These are phyloP conservation scores for Bruguiera sexangula DNA, from an alignment of 345 rosid species.

Conservation along the genomic window DNA sequence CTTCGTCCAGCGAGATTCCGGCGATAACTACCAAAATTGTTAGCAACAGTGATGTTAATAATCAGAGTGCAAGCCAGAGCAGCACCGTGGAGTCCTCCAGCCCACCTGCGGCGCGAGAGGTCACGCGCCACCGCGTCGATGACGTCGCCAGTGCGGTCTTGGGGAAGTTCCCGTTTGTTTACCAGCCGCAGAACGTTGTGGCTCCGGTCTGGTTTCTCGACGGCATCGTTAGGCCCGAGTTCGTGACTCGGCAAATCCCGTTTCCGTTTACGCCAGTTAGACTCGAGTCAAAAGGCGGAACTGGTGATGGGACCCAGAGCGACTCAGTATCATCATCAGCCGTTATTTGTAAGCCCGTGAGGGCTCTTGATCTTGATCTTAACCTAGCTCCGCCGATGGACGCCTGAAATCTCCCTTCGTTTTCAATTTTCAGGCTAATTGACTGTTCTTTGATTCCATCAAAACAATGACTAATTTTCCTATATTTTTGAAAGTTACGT, in stretches of 20 bases:
- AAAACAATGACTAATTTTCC: slow-evolving; percentile 3
- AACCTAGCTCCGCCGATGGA: slow-evolving; percentile 67
- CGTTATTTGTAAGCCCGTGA: slow-evolving; percentile 36
- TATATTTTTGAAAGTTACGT: not conserved
- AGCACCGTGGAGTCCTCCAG: slow-evolving; percentile 43
- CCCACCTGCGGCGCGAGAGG: slow-evolving; percentile 30
- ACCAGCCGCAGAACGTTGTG: slow-evolving; percentile 26
- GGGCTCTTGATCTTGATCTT: slow-evolving; percentile 49
- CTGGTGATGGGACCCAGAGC: slow-evolving; percentile 25
- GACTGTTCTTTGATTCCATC: not conserved
- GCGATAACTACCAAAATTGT: slow-evolving; percentile 3
- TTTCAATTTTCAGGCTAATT: slow-evolving; percentile 1
- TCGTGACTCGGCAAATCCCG: slow-evolving; percentile 40
- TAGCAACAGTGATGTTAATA: not conserved
- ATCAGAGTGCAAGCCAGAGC: slow-evolving; percentile 38
- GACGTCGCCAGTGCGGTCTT: not conserved
- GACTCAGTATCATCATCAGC: slow-evolving; percentile 45
- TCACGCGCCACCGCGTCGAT: slow-evolving; percentile 13
- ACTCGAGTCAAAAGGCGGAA: slow-evolving; percentile 23
- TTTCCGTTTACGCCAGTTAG: slow-evolving; percentile 43
- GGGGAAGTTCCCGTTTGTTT: slow-evolving; percentile 51
- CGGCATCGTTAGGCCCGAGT: slow-evolving; percentile 35
- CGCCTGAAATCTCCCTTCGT: slow-evolving; percentile 35
- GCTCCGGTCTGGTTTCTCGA: slow-evolving; percentile 37
- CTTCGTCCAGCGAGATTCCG: slow-evolving; percentile 25